Evolutionary conservation across 1,284 basidiomycete species (phyloP).

Genomic region (Ceratobasidium sp.): DNA sequence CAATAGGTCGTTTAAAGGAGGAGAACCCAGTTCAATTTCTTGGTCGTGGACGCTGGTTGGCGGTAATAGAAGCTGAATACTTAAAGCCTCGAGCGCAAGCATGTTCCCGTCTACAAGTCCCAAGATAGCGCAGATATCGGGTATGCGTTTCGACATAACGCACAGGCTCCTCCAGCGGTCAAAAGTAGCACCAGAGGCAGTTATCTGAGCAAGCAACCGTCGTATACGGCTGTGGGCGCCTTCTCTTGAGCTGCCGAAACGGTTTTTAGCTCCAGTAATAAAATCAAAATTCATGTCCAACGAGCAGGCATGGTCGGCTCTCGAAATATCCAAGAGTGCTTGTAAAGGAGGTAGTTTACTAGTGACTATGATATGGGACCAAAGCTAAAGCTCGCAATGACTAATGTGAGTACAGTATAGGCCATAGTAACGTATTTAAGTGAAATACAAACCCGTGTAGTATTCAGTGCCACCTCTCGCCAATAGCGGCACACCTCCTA

Average conservation of each 20-base stretch:
- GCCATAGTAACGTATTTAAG: background rate
- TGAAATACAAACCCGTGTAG: background rate
- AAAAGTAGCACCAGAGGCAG: background rate
- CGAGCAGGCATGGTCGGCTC: background rate
- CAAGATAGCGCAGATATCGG: background rate
- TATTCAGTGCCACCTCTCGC: background rate
- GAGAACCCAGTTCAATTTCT: background rate
- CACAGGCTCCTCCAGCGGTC: constrained; percentile 11
- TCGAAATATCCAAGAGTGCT: background rate
- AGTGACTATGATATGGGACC: background rate
- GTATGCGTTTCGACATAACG: background rate
- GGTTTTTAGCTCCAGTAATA: background rate
- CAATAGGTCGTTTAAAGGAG: background rate
- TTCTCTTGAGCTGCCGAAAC: background rate
- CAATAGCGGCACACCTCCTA: constrained; percentile 2
- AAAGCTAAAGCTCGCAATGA: background rate
- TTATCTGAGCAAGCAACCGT: background rate
- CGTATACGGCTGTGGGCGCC: background rate
- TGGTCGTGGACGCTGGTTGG: background rate
- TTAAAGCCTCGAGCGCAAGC: background rate
- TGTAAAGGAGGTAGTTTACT: background rate
- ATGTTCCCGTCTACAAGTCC: background rate
- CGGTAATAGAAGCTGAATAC: background rate
- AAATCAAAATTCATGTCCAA: background rate
- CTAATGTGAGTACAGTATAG: background rate